Evolutionary conservation across 257 asterid genomes (phyloP), one percentile per base, ranked within the genome.

Genomic region (Rauvolfia tetraphylla): DNA sequence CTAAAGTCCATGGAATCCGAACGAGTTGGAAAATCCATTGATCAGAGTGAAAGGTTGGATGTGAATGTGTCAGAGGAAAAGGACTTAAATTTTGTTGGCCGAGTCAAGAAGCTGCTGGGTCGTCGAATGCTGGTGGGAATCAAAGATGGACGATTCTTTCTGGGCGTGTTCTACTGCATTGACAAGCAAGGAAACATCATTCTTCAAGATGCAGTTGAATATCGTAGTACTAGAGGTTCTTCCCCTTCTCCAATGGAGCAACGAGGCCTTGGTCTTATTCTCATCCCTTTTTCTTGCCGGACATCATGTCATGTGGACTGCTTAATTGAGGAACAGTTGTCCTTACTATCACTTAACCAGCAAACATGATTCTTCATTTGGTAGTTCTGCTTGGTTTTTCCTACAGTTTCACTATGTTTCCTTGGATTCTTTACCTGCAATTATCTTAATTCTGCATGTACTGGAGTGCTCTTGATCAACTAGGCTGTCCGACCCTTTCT

Each of bases 121-220:
- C 88, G 87, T 25, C 81, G 84, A 34, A 86, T 95, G 88, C 84
- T 92, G 80, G 79, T 95, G 65, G 97, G 98, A 44, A 91, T 90
- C 31, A 90, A 87, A 79, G 98, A 95, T 29, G 96, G 96, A 2
- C 86, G 97, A 18, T 92, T 91, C 90, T 95, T 95, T 71, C 74
- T 89, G 8, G 97, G 98, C 59, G 36, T 83, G 2, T 95, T 95
- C 82, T 92, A 95, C 49, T 95, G 98, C 86, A 76, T 90, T 53
- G 98, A 95, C 83, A 92, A 92, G 82, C 96, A 92, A 81, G 98
- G 97, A 51, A 95, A 95, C 86, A 90, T 95, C 73, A 91, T 92
- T 69, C 97, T 95, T 77, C 97, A 92, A 80, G 98, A 95, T 74
- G 93, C 98, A 10, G 86, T 95, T 22, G 97, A 91, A 88, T 91